Evolutionary conservation across 1,139 yeast genomes (phyloP).

Genomic region (Entelexis paramagnoliae): DNA sequence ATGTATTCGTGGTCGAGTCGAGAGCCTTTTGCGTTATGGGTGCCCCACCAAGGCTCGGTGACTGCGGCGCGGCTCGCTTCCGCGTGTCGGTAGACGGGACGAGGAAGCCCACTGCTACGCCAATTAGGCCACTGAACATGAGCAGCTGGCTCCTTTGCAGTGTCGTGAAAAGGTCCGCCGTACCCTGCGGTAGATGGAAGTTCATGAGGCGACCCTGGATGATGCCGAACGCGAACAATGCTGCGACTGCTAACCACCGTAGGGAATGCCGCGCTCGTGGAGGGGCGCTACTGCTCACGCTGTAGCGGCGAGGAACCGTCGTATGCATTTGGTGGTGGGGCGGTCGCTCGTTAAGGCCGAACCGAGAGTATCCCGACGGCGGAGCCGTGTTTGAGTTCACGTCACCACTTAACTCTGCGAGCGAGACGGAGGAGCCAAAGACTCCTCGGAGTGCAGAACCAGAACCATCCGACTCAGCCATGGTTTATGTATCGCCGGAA

Average conservation of each 20-base stretch:
- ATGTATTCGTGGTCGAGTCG: slow-evolving; percentile 22
- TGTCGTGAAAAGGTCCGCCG: background rate
- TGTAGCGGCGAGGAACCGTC: slow-evolving; percentile 11
- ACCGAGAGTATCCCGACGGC: slow-evolving; percentile 21
- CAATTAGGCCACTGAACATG: slow-evolving; percentile 31
- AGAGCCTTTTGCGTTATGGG: slow-evolving; percentile 8
- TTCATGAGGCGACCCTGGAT: slow-evolving; percentile 30
- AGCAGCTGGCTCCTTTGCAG: slow-evolving; percentile 25
- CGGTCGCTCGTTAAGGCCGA: slow-evolving; percentile 23
- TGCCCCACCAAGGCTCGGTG: background rate
- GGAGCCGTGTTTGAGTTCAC: background rate
- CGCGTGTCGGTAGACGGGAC: slow-evolving; percentile 7
- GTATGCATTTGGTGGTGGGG: slow-evolving; percentile 23
- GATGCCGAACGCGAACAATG: slow-evolving; percentile 30
- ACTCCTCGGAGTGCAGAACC: slow-evolving; percentile 30
- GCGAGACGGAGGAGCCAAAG: slow-evolving; percentile 33
- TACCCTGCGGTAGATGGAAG: slow-evolving; percentile 8
- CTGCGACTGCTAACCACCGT: slow-evolving; percentile 18
- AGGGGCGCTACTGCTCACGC: slow-evolving; percentile 4
- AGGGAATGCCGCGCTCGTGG: background rate
- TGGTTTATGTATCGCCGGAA: background rate
- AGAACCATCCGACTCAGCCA: background rate
- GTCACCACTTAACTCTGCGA: slow-evolving; percentile 35
- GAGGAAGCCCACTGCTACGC: slow-evolving; percentile 27
- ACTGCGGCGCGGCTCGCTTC: background rate